Evolutionary conservation across 306 rosid genomes (phyloP), one percentile per base, ranked within the genome.

Genomic region (Sphenostylis stenocarpa): DNA sequence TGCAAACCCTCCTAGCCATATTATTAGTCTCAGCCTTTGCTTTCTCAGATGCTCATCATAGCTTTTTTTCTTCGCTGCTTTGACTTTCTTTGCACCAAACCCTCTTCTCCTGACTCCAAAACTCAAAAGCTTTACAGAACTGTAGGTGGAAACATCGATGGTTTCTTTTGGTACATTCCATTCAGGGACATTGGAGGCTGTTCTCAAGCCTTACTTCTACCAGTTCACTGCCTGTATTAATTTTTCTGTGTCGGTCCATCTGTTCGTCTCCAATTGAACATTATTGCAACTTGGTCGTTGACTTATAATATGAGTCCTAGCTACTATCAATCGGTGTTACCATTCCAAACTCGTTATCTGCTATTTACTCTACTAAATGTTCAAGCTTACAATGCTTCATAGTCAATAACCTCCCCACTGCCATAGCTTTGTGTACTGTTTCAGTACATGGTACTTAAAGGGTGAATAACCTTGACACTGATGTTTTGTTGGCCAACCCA

Each of bases 401-500:
- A 55, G 67, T 82, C 82, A 39, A 44, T 53, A 47, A 44, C 17
- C 51, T 71, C 69, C 14, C 8, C 67, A 33, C 78, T 76, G 39
- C 65, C 17, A 41, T 67, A n/a, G 5, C 57, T 66, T 55, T 41
- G 20, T 76, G 28, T 62, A 1, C 70, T 65, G 86, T 48, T 64
- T 82, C 51, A 38, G 28, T 67, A 51, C 49, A 72, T 63, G 36
- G 71, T 68, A 60, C 26, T 75, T n/a, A n/a, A 41, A 81, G 49
- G 71, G 61, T 72, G 64, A 51, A 28, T 80, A 29, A 53, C 79
- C 71, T 76, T 80, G 36, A 79, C 79, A 69, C 58, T 53, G 58
- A 65, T 67, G 84, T 87, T 38, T 89, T 84, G 92, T 87, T 85
- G 91, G 82, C 86, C 93, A 81, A 89, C 84, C 77, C 8, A 57